phyloP scores from a whole-genome alignment of 2,329 filamentous ascomycete genomes.

The Talaromyces islandicus region DNA sequence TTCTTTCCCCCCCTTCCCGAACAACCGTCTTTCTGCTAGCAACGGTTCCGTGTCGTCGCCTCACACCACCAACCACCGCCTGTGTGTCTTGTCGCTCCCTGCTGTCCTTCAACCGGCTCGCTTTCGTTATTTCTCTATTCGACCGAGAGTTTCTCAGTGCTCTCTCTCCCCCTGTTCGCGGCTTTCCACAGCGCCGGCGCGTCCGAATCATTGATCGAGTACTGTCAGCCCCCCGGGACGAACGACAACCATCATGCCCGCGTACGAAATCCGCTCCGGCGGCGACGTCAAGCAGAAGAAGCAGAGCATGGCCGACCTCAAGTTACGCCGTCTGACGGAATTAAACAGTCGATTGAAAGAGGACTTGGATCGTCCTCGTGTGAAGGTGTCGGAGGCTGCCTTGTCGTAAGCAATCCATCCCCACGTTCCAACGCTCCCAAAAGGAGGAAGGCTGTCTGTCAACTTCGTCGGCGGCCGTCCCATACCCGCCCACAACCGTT shows the following conservation, averaged over 20 bases:
- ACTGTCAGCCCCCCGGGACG: not conserved
- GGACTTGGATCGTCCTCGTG: slow-evolving; percentile 89
- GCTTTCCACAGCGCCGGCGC: slow-evolving; percentile 4
- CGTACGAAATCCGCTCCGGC: slow-evolving; percentile 61
- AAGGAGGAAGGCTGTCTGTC: slow-evolving; percentile 2
- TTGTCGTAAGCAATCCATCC: slow-evolving; percentile 58
- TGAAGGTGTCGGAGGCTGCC: slow-evolving; percentile 90
- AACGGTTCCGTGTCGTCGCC: not conserved
- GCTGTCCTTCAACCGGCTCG: not conserved
- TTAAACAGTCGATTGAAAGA: slow-evolving; percentile 93
- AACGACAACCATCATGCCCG: slow-evolving; percentile 46
- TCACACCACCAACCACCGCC: not conserved
- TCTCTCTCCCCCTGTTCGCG: not conserved
- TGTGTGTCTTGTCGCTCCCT: not conserved
- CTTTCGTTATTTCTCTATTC: not conserved
- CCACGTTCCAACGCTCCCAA: slow-evolving; percentile 1
- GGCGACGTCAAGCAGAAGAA: slow-evolving; percentile 80
- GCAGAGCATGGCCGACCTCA: slow-evolving; percentile 98
- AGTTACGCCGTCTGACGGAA: slow-evolving; percentile 91
- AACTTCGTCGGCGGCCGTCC: slow-evolving; percentile 4
- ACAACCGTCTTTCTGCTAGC: not conserved
- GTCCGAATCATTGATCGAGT: not conserved
- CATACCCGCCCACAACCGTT: not conserved
- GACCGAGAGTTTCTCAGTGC: not conserved
- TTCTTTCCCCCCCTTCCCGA: not conserved